These are phyloP conservation scores for Alternaria ethzedia DNA, from an alignment of 2,329 filamentous ascomycete genomes.

Conservation along the genomic window DNA sequence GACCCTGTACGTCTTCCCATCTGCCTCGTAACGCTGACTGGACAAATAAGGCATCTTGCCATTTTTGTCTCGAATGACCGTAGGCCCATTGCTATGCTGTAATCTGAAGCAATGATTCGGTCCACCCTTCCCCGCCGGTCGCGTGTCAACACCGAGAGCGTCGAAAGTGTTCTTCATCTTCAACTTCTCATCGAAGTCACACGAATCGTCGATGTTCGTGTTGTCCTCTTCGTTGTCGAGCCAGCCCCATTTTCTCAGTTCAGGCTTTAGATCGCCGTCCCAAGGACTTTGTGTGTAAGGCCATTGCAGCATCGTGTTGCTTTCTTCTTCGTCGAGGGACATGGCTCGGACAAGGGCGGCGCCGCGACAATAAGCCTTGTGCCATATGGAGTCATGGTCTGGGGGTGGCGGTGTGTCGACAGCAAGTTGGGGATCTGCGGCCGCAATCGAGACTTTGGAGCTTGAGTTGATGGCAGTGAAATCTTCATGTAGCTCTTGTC, in stretches of 20 bases:
- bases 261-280: slow-evolving; percentile 5
- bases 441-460: neutral
- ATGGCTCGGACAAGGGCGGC: slow-evolving; percentile 10
- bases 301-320: neutral
- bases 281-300: slow-evolving; percentile 9
- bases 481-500: neutral
- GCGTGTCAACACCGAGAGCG: slow-evolving; percentile 1
- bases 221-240: neutral
- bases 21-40: slow-evolving; percentile 12
- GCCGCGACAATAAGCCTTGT: slow-evolving; percentile 11
- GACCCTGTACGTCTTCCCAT: slow-evolving; percentile 1
- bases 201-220: no score
- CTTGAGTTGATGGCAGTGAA: neutral
- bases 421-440: neutral
- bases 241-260: slow-evolving; percentile 16
- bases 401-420: neutral
- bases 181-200: slow-evolving; percentile 10
- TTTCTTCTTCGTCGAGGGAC: slow-evolving; percentile 5
- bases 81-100: neutral
- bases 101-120: slow-evolving; percentile 12
- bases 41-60: neutral
- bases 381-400: neutral
- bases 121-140: slow-evolving; percentile 1
- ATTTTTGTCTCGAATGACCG: neutral
- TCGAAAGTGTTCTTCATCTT: slow-evolving; percentile 1